Evolutionary conservation across 805 yeast species (phyloP).

Genomic region (Schizosaccharomyces lindneri): DNA sequence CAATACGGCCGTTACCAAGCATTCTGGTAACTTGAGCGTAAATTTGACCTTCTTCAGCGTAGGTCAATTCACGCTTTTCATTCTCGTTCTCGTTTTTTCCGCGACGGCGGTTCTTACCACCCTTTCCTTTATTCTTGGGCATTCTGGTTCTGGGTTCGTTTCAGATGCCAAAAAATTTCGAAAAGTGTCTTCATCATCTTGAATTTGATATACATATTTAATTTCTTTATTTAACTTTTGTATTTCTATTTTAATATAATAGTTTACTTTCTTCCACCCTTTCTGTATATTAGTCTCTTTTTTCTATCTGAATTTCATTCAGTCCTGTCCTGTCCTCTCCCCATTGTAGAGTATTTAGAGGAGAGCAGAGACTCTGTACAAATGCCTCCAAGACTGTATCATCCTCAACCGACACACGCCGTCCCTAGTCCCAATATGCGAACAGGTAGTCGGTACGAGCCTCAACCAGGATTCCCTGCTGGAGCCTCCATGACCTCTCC

Average conservation of each 20-base stretch:
- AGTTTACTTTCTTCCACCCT: too few relatives aligned
- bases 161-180: neutral
- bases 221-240: neutral
- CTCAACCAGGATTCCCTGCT: neutral
- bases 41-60: constrained; percentile 84
- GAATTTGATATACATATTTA: neutral
- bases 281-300: neutral
- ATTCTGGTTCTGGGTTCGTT: constrained; percentile 15
- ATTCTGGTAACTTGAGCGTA: constrained; percentile 94
- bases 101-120: constrained; percentile 66
- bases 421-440: neutral
- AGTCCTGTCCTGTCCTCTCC: neutral
- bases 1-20: constrained; percentile 95
- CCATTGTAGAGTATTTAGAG: neutral
- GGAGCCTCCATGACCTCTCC: constrained; percentile 3
- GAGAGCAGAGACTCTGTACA: neutral
- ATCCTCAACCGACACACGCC: constrained; percentile 1
- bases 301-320: neutral
- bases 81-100: constrained; percentile 86
- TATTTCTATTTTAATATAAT: neutral
- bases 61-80: constrained; percentile 80
- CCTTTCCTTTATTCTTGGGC: constrained; percentile 62
- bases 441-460: neutral
- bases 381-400: neutral
- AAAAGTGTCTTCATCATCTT: neutral